Evolutionary conservation across 1,284 basidiomycete species (phyloP).

Genomic region (Pholiota adiposa): DNA sequence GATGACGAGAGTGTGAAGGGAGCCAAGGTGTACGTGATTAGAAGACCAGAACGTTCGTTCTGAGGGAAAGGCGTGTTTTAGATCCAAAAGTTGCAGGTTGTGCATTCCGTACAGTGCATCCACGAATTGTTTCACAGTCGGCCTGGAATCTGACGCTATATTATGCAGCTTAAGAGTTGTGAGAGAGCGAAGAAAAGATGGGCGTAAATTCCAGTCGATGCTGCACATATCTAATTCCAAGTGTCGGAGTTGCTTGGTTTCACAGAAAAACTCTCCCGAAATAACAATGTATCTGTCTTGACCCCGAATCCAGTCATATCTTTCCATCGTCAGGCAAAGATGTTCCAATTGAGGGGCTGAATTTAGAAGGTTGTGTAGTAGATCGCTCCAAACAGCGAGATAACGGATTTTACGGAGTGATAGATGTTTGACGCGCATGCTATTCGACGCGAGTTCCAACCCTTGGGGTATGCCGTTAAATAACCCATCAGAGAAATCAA

Average conservation of each 20-base stretch:
- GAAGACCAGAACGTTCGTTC: neutral
- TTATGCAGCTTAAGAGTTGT: constrained; percentile 32
- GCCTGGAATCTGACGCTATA: constrained; percentile 24
- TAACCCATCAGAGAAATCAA: constrained; percentile 9
- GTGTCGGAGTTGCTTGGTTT: constrained; percentile 3
- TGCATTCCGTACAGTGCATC: constrained; percentile 33
- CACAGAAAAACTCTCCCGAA: neutral
- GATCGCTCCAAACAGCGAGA: neutral
- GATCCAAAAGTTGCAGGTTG: constrained; percentile 31
- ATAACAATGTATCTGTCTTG: neutral
- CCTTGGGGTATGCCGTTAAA: neutral
- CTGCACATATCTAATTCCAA: neutral
- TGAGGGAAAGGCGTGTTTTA: constrained; percentile 33
- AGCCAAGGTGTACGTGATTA: constrained; percentile 6
- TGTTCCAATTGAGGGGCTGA: neutral
- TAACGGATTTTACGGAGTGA: neutral
- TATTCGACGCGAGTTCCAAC: neutral
- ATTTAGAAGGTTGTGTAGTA: neutral
- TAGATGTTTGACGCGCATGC: neutral
- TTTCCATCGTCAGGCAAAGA: constrained; percentile 6
- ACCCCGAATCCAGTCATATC: constrained; percentile 1
- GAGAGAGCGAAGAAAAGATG: constrained; percentile 20
- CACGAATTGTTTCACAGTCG: constrained; percentile 28
- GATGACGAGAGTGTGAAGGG: constrained; percentile 2
- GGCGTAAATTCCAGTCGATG: constrained; percentile 4